phyloP scores from a whole-genome alignment of 2,329 filamentous ascomycete species.

The Colletotrichum theobromicola region DNA sequence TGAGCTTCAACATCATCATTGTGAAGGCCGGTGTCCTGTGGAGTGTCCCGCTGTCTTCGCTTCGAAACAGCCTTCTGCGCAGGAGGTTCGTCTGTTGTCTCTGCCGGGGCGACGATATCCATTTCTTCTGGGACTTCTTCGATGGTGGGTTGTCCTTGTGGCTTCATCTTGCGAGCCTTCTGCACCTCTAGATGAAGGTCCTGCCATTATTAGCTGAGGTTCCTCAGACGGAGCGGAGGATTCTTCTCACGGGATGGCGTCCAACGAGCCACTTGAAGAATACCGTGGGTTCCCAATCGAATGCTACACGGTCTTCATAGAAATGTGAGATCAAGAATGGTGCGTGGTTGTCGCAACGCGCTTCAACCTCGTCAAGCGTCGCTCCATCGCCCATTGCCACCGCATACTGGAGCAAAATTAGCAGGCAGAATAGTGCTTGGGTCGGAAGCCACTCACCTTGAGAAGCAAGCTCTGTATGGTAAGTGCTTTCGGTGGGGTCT shows the following conservation, averaged over 20 bases:
- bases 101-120: background rate
- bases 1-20: background rate
- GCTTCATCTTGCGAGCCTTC: slow-evolving; percentile 5
- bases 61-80: slow-evolving; percentile 13
- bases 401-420: slow-evolving; percentile 46
- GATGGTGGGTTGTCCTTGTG: background rate
- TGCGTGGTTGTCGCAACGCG: slow-evolving; percentile 53
- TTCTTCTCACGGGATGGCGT: slow-evolving; percentile 42
- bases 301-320: slow-evolving; percentile 38
- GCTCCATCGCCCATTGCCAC: slow-evolving; percentile 57
- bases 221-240: background rate
- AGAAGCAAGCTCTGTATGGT: slow-evolving; percentile 31
- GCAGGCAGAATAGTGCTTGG: background rate
- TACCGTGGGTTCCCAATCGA: slow-evolving; percentile 49
- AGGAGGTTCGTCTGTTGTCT: slow-evolving; percentile 5
- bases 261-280: slow-evolving; percentile 55
- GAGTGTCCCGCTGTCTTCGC: background rate
- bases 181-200: slow-evolving; percentile 9
- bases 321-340: slow-evolving; percentile 60
- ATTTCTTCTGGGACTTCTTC: background rate
- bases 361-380: slow-evolving; percentile 53
- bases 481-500: background rate
- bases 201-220: background rate
- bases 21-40: background rate
- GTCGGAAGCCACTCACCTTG: slow-evolving; percentile 28